A percentile compares a stretch with the other conserved stretches of the same genome.
These are phyloP conservation scores for Pseudogymnoascus sp. DNA, from an alignment of 2,329 filamentous ascomycete species.

Conservation along the genomic window DNA sequence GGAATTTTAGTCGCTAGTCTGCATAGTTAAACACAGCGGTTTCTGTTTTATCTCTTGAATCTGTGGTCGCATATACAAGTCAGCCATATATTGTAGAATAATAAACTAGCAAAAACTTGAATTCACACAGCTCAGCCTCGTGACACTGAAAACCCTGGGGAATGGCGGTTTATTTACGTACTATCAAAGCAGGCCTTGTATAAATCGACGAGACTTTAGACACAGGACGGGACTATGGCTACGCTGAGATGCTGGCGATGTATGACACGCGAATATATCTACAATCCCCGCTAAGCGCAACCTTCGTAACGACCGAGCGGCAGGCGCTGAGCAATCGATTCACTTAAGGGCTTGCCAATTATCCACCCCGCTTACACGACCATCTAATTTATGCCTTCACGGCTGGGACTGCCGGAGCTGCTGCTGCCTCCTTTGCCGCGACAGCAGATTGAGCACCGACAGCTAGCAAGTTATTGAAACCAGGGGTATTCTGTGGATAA, in stretches of 20 bases:
- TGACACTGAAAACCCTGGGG: not conserved
- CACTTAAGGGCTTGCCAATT: not conserved
- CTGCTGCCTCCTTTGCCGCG: not conserved
- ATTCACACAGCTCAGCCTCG: not conserved
- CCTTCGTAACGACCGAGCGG: not conserved
- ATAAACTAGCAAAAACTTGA: not conserved
- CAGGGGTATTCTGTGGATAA: slow-evolving; percentile 45
- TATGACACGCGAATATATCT: not conserved
- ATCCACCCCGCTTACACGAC: not conserved
- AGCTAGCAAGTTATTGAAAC: slow-evolving; percentile 37
- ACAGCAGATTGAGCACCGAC: slow-evolving; percentile 11
- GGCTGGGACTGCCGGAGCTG: not conserved
- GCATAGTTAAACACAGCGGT: not conserved
- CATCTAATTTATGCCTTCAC: not conserved
- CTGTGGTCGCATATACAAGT: not conserved
- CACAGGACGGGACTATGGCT: not conserved
- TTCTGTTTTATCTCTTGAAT: not conserved
- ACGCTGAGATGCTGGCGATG: not conserved
- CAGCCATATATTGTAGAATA: not conserved
- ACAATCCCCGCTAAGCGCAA: not conserved
- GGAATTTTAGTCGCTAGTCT: not conserved
- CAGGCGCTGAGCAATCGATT: not conserved
- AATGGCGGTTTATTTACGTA: not conserved
- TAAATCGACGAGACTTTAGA: not conserved
- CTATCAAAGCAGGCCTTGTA: not conserved